Base-by-base conservation (phyloP, 1,139 yeast species). In the Suhomyces chickasaworum region DNA sequence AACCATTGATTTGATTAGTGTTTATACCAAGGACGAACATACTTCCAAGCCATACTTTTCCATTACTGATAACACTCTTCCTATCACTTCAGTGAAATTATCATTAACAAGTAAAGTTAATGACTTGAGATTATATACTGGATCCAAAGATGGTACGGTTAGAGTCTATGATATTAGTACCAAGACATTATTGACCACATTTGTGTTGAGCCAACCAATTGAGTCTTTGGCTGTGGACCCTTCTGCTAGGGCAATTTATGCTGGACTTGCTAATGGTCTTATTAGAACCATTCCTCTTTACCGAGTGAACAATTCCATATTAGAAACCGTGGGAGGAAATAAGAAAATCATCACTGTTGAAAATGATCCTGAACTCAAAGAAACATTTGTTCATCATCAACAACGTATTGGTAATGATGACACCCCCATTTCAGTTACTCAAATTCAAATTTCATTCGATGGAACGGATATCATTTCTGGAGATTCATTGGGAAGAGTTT, bases 391-490 rank as follows among this genome's bases (percentile, higher is more conserved):
- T 7, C 86, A 82, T 40, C 89, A 84, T 54, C 77, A 74, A 38
- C 70, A 66, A 33, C 16, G 36, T 3, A n/a, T 37, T 17, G 47
- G 47, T 16, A 50, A 42, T 18, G 48, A 39, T 8, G 55, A 52
- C 2, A 36, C 39, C 9, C 47, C 55, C 22, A 53, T 50, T 4
- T 30, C 45, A 7, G 79, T 86, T 5, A 78, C 88, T 0, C 69
- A 80, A 27, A 53, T 90, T 45, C 70, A 70, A 2, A 64, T 89
- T 2, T 83, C 91, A 1, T 71, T 86, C 58, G 98, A 93, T 60
- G 97, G 95, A 2, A 82, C 91, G 18, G 64, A 71, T 37, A 59
- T 93, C 8, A 69, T 87, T 2, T 81, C 91, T 8, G 98, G 97
- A 18, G 96, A 89, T 60, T 66, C 75, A 0, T 61, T 61, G 16